Evolutionary conservation across 352 stramenopile species (phyloP).

Genomic region (Phytophthora pinifolia): DNA sequence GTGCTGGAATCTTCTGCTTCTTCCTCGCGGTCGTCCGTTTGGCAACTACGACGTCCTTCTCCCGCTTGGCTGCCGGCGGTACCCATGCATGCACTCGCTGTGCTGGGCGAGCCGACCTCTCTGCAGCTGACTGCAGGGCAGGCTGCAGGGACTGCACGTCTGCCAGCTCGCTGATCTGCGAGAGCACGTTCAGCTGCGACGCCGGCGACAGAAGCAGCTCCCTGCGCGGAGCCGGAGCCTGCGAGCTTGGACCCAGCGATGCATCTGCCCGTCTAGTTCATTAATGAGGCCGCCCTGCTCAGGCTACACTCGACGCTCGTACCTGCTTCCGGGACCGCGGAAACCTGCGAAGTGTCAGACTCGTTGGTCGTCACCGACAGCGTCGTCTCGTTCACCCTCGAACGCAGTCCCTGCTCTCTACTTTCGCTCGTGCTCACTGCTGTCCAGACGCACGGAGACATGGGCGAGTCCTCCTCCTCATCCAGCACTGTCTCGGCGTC

Average conservation of each 20-base stretch:
- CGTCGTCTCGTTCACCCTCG: neutral
- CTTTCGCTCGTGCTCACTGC: neutral
- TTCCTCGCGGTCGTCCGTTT: too few species aligned
- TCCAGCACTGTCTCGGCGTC: slow-evolving; percentile 48
- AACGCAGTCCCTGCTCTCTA: neutral
- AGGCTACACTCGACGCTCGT: neutral
- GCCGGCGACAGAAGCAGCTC: slow-evolving; percentile 58
- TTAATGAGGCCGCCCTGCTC: too few species aligned
- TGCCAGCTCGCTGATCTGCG: slow-evolving; percentile 73
- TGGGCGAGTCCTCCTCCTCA: slow-evolving; percentile 20
- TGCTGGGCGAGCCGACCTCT: neutral
- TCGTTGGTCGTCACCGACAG: neutral
- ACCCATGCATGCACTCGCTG: slow-evolving; percentile 33
- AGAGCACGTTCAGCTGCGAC: slow-evolving; percentile 73
- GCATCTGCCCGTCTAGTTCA: too few species aligned
- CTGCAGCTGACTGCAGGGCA: neutral
- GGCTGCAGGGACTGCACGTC: slow-evolving; percentile 28
- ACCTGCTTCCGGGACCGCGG: neutral
- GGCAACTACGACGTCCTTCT: too few species aligned
- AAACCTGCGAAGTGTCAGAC: neutral
- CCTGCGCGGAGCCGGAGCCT: neutral
- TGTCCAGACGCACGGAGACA: slow-evolving; percentile 45
- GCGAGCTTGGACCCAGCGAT: neutral
- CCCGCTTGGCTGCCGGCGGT: slow-evolving; percentile 8
- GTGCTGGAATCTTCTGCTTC: slow-evolving; percentile 5